Evolutionary conservation across 192 early-diverging fungal species (phyloP).

Genomic region (Backusella mclennaniae): DNA sequence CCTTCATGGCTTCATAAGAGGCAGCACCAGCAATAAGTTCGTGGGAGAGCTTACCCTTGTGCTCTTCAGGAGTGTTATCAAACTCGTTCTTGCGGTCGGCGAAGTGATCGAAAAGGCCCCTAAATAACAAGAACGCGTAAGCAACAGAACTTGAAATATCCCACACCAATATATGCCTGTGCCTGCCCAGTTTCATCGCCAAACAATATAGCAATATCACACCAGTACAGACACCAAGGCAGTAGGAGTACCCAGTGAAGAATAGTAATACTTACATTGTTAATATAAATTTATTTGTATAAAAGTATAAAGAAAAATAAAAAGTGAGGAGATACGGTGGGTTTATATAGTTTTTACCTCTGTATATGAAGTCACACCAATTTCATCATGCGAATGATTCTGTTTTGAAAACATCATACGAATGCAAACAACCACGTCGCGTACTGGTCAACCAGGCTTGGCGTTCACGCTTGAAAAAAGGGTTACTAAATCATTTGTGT

Average conservation of each 20-base stretch:
- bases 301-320: not conserved
- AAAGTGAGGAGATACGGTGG: not conserved
- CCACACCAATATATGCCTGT: not conserved
- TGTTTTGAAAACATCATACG: not conserved
- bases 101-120: conserved; percentile 29
- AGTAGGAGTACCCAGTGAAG: not conserved
- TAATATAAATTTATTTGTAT: not conserved
- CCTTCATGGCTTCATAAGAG: conserved; percentile 34
- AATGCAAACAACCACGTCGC: not conserved
- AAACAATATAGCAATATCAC: not conserved
- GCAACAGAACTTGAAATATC: not conserved
- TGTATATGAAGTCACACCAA: not conserved
- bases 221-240: not conserved
- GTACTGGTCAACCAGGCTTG: conserved; percentile 3
- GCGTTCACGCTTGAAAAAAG: not conserved
- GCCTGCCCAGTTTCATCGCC: not conserved
- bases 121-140: conserved; percentile 7
- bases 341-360: conserved; percentile 1
- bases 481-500: not conserved
- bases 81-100: conserved; percentile 21
- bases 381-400: not conserved
- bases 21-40: conserved; percentile 42
- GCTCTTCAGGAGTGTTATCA: not conserved
- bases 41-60: conserved; percentile 35
- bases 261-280: not conserved